Base-by-base conservation (phyloP, 1,284 basidiomycete species). In the Somion occarium region DNA sequence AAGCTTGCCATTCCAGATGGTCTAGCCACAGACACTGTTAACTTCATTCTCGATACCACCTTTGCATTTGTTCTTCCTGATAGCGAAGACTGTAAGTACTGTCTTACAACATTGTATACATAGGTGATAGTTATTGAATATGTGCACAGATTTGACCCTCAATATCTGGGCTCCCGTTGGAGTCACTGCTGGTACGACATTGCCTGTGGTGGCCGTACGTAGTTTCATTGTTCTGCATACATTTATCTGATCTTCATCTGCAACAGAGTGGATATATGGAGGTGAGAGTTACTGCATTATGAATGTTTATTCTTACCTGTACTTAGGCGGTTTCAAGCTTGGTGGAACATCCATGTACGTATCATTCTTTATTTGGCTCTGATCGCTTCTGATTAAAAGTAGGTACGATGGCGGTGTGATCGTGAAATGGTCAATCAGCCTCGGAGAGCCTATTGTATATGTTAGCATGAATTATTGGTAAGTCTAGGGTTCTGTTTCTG, bases 151-250 rank as follows among this genome's bases (percentile, higher is more conserved):
- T 59, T 64, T 85, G 41, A 74, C 70, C 1, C 56, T 83, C 53
- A 83, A 84, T 59, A 73, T 85, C 5, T 66, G 76, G 51, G 74
- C 70, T 37, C 75, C 80, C 7, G 61, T 69, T 2, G 64, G 61
- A 23, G 64, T 70, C 1, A 66, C 62, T 0, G 45, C 70, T 2
- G 57, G 55, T 0, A 68, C 70, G 1, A 75, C 74, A 37, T 63
- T 82, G 22, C 82, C 83, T 1, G 79, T 85, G 5, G 68, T 80
- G 5, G 70, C 73, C 34, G 79, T 80, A 59, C 50, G 72, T 66
- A 15, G 23, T 39, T 7, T 65, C 44, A 3, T 23, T 19, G 37
- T 18, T 54, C n/a, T 13, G 39, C 46, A n/a, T 9, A 15, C 9
- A 7, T 15, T 42, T 12, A 12, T 26, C 15, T 25, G 12, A 44